phyloP scores from a whole-genome alignment of 2,329 filamentous ascomycete species.

The Pseudogymnoascus destructans region DNA sequence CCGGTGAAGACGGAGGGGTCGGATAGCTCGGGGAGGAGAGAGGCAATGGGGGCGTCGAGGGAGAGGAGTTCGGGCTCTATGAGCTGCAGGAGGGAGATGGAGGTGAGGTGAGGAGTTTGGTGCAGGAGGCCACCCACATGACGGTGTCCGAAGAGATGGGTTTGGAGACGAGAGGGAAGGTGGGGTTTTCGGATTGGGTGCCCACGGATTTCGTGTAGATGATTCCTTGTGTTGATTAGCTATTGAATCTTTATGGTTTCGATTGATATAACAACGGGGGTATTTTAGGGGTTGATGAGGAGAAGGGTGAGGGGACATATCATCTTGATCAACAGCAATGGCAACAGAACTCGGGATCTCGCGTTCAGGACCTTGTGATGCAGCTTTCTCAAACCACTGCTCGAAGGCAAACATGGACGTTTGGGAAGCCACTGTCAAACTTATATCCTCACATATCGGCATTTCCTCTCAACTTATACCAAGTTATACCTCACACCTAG shows the following conservation, averaged over 20 bases:
- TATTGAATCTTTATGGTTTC: not conserved
- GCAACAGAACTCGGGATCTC: not conserved
- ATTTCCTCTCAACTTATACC: not conserved
- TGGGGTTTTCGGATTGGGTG: not conserved
- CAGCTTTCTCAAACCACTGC: not conserved
- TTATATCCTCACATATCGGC: not conserved
- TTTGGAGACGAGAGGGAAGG: not conserved
- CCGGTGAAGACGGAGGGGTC: slow-evolving; percentile 60
- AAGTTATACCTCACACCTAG: not conserved
- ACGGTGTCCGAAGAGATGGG: not conserved
- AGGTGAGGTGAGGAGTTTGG: not conserved
- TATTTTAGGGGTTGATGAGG: not conserved
- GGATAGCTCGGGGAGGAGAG: slow-evolving; percentile 64
- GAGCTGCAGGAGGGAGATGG: not conserved
- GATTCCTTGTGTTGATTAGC: not conserved
- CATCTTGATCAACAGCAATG: not conserved
- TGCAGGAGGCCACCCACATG: not conserved
- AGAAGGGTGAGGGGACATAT: not conserved
- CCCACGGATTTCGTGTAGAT: not conserved
- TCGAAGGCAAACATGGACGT: not conserved
- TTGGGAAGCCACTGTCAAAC: not conserved
- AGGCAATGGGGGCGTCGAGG: slow-evolving; percentile 47
- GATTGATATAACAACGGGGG: not conserved
- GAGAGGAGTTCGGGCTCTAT: not conserved
- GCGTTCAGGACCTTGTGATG: not conserved